A percentile compares a stretch with the other conserved stretches of the same genome.
These are phyloP conservation scores for Hypoxylon sp. DNA, from an alignment of 2,329 filamentous ascomycete species.

Conservation along the genomic window DNA sequence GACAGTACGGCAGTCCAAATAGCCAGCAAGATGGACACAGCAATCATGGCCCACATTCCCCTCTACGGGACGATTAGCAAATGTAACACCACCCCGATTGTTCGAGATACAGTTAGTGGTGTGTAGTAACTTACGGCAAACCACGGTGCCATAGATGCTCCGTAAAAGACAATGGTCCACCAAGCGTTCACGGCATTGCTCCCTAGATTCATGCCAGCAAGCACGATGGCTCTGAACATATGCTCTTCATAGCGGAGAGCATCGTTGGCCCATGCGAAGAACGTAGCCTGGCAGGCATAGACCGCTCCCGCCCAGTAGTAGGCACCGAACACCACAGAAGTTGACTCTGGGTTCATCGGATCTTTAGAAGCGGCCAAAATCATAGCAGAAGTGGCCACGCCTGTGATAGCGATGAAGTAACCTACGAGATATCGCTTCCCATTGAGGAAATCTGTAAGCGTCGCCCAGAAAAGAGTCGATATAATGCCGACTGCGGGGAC, in stretches of 20 bases:
- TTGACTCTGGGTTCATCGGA: constrained; percentile 59
- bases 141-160: constrained; percentile 75
- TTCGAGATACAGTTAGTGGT: neutral
- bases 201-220: constrained; percentile 80
- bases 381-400: constrained; percentile 73
- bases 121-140: constrained; percentile 67
- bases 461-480: constrained; percentile 78
- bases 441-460: constrained; percentile 74
- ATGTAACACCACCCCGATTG: neutral
- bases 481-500: constrained; percentile 70
- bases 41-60: constrained; percentile 84
- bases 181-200: constrained; percentile 79
- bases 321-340: constrained; percentile 71
- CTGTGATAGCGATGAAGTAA: constrained; percentile 77
- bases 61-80: constrained; percentile 56
- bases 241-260: constrained; percentile 75
- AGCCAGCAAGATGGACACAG: constrained; percentile 69
- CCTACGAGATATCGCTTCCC: constrained; percentile 76
- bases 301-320: constrained; percentile 80
- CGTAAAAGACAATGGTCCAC: constrained; percentile 82
- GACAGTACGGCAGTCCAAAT: constrained; percentile 71
- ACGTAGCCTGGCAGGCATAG: constrained; percentile 81
- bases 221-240: constrained; percentile 74
- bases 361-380: constrained; percentile 68
- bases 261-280: constrained; percentile 84